Percentiles rank a stretch among this genome's conserved stretches.
Evolutionary conservation across 805 yeast species (phyloP).

Genomic region (Saturnispora bothae): DNA sequence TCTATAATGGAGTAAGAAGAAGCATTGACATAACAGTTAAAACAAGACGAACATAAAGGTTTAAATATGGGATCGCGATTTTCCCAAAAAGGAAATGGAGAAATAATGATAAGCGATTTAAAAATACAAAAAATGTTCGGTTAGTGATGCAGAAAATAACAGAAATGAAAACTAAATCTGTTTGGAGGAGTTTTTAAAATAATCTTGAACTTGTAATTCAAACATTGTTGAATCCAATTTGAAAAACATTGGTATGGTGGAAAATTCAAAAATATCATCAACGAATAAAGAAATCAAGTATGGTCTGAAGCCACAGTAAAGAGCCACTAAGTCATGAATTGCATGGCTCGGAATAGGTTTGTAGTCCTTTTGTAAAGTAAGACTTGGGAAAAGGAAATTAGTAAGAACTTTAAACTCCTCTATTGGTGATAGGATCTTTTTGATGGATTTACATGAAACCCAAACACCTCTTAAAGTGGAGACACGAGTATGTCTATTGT

Average conservation of each 20-base stretch:
- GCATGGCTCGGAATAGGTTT: constrained; percentile 2
- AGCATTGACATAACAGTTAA: no score
- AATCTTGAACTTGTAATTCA: constrained; percentile 16
- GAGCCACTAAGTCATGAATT: constrained; percentile 6
- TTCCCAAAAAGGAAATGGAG: no score
- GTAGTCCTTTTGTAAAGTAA: constrained; percentile 7
- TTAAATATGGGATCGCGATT: no score
- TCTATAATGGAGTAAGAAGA: no score
- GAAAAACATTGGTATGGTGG: constrained; percentile 16
- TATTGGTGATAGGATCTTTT: constrained; percentile 12
- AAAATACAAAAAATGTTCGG: no score
- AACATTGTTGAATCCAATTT: constrained; percentile 17
- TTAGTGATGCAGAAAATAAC: no score
- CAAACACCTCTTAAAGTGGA: constrained; percentile 11
- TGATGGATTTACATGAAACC: constrained; percentile 10
- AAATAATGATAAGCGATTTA: no score
- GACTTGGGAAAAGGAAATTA: constrained; percentile 14
- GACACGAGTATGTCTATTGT: constrained; percentile 3
- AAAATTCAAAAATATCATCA: constrained; percentile 16
- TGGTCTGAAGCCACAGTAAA: constrained; percentile 16
- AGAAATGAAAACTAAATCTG: no score
- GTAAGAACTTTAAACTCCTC: constrained; percentile 14
- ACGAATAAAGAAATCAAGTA: constrained; percentile 15
- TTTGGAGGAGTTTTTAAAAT: constrained; percentile 6
- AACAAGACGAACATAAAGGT: no score